phyloP scores from a whole-genome alignment of 2,329 filamentous ascomycete genomes.

The Colletotrichum melonis region DNA sequence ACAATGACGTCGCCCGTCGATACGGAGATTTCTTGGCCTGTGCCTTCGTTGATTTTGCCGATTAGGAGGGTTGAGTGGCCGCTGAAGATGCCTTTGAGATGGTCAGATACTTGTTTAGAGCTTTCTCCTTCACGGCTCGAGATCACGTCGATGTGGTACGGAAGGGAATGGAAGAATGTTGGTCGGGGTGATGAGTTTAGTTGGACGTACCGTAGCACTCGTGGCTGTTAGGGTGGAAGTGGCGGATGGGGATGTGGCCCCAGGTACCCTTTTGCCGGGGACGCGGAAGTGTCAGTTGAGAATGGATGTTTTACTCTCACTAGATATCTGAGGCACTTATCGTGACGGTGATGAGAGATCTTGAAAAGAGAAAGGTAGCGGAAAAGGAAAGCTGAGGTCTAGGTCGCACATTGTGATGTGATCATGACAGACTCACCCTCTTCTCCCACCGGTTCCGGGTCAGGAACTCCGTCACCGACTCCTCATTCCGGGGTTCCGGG shows the following conservation, averaged over 20 bases:
- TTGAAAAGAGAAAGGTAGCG: background rate
- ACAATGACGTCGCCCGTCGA: slow-evolving; percentile 38
- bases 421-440: slow-evolving; percentile 16
- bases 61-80: slow-evolving; percentile 37
- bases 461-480: slow-evolving; percentile 34
- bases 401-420: too few species aligned
- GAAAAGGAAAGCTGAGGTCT: background rate
- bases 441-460: slow-evolving; percentile 39
- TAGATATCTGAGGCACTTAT: background rate
- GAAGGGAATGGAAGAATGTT: background rate
- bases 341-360: background rate
- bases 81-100: slow-evolving; percentile 35
- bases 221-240: slow-evolving; percentile 40
- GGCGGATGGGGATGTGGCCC: slow-evolving; percentile 38
- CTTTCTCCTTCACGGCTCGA: background rate
- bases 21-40: slow-evolving; percentile 33
- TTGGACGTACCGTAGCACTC: slow-evolving; percentile 39
- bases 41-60: slow-evolving; percentile 35
- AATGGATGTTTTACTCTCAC: background rate
- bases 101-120: background rate
- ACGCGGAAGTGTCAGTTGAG: background rate
- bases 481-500: slow-evolving; percentile 35
- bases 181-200: background rate
- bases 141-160: background rate
- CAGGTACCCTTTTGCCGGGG: slow-evolving; percentile 15